Percentiles rank a stretch among this genome's conserved stretches.
These are phyloP conservation scores for Ceratobasidium sp. DNA, from an alignment of 1,284 basidiomycete species.

Conservation along the genomic window DNA sequence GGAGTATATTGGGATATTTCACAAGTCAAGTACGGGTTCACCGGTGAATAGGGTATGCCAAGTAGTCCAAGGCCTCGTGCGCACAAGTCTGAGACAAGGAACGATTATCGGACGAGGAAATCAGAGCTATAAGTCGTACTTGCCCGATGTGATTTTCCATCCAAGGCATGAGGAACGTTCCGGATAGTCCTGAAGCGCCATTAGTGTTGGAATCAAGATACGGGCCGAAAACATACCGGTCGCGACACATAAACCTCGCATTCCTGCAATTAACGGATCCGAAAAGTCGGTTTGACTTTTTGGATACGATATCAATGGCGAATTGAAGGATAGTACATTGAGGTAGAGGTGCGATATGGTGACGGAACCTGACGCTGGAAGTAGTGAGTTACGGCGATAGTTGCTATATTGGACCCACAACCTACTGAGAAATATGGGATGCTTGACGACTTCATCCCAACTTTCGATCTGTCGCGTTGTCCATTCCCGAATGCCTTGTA, in stretches of 20 bases:
- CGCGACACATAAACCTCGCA: slow-evolving; percentile 64
- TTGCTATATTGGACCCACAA: neutral
- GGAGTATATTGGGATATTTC: neutral
- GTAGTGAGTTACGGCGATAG: neutral
- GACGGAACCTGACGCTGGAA: slow-evolving; percentile 55
- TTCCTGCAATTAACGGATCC: slow-evolving; percentile 68
- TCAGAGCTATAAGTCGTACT: slow-evolving; percentile 53
- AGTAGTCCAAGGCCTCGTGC: slow-evolving; percentile 32
- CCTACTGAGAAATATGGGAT: slow-evolving; percentile 61
- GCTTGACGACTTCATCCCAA: slow-evolving; percentile 63
- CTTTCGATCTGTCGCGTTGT: slow-evolving; percentile 52
- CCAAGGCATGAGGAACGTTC: slow-evolving; percentile 63
- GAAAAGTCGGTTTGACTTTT: slow-evolving; percentile 62
- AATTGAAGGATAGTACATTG: slow-evolving; percentile 57
- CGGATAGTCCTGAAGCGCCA: slow-evolving; percentile 56
- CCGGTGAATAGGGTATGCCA: neutral
- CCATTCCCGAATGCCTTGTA: slow-evolving; percentile 13
- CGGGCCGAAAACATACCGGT: slow-evolving; percentile 52
- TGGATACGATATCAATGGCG: slow-evolving; percentile 59
- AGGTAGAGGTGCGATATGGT: slow-evolving; percentile 67
- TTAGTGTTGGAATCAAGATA: slow-evolving; percentile 35
- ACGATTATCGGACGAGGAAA: neutral
- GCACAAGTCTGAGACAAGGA: neutral
- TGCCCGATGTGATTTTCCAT: slow-evolving; percentile 62
- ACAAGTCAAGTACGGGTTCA: neutral